phyloP scores from a whole-genome alignment of 164 flowering plant genomes.

The Cinnamomum chago region DNA sequence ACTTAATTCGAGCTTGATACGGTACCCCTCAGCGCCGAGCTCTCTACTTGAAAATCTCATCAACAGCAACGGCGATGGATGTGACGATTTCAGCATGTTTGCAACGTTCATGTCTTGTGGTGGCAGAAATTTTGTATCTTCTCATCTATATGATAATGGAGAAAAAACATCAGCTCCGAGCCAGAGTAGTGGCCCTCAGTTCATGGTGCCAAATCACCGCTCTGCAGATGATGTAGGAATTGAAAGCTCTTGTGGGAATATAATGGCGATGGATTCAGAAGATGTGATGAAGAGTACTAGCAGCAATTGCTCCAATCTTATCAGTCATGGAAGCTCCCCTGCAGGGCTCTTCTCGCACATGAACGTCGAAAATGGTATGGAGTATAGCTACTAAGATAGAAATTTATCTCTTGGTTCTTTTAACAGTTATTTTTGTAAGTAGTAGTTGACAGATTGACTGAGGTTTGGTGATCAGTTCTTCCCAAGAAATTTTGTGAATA shows the following conservation, averaged over 20 bases:
- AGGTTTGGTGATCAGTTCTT: background rate
- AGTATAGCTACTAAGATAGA: background rate
- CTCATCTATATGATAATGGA: slow-evolving; percentile 16
- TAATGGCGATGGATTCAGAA: slow-evolving; percentile 25
- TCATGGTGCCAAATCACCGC: slow-evolving; percentile 16
- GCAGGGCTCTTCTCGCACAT: slow-evolving; percentile 69
- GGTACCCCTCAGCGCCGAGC: slow-evolving; percentile 49
- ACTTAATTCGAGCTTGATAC: slow-evolving; percentile 25
- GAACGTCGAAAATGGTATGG: slow-evolving; percentile 55
- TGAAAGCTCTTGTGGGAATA: slow-evolving; percentile 22
- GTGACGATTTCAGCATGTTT: slow-evolving; percentile 23
- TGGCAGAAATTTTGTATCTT: slow-evolving; percentile 7
- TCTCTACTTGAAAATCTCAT: slow-evolving; percentile 29
- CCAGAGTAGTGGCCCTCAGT: slow-evolving; percentile 9
- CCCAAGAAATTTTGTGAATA: background rate
- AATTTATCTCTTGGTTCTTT: background rate
- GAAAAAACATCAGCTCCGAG: slow-evolving; percentile 6
- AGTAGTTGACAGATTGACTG: too few species aligned
- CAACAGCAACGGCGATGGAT: slow-evolving; percentile 6
- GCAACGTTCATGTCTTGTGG: slow-evolving; percentile 26
- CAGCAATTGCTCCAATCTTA: slow-evolving; percentile 39
- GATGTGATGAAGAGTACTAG: slow-evolving; percentile 22
- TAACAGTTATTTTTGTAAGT: too few species aligned
- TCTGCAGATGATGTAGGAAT: slow-evolving; percentile 6
- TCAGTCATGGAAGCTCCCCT: slow-evolving; percentile 90